Evolutionary conservation across 2,329 filamentous ascomycete genomes (phyloP).

Genomic region (Xylaria sp.): DNA sequence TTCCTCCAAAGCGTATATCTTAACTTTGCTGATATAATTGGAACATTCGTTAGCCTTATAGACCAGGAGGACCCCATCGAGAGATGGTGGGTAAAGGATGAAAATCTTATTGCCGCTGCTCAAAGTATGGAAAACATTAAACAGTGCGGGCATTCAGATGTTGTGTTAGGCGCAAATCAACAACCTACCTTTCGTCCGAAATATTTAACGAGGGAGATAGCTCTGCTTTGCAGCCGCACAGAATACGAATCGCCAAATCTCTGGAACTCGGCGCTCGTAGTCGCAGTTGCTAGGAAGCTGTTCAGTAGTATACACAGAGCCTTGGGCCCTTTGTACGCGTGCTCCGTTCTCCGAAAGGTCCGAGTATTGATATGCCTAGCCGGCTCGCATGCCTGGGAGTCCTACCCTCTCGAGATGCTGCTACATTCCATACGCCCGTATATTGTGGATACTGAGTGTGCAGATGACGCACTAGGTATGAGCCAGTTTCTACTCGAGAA

Average conservation of each 20-base stretch:
- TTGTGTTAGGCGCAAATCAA: slow-evolving; percentile 77
- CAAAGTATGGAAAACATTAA: slow-evolving; percentile 77
- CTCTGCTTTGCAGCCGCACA: slow-evolving; percentile 79
- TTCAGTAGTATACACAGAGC: slow-evolving; percentile 85
- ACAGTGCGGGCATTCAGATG: slow-evolving; percentile 71
- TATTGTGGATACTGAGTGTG: slow-evolving; percentile 84
- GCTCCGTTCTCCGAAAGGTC: slow-evolving; percentile 86
- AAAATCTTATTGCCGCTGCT: slow-evolving; percentile 69
- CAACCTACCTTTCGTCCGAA: slow-evolving; percentile 88
- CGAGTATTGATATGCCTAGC: slow-evolving; percentile 83
- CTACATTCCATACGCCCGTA: slow-evolving; percentile 83
- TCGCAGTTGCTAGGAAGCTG: slow-evolving; percentile 79
- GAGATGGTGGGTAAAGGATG: slow-evolving; percentile 70
- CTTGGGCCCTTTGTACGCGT: slow-evolving; percentile 86
- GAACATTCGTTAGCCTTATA: slow-evolving; percentile 78
- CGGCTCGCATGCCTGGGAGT: slow-evolving; percentile 75
- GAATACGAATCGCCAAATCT: slow-evolving; percentile 72
- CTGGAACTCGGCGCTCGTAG: slow-evolving; percentile 81
- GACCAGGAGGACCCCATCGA: slow-evolving; percentile 82
- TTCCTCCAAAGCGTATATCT: slow-evolving; percentile 73
- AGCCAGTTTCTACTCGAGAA: slow-evolving; percentile 82
- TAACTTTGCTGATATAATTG: slow-evolving; percentile 81
- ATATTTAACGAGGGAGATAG: slow-evolving; percentile 78
- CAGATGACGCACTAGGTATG: slow-evolving; percentile 89
- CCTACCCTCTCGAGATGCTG: slow-evolving; percentile 91